phyloP scores from a whole-genome alignment of 179 eudicot species.

The Gypsophila paniculata region DNA sequence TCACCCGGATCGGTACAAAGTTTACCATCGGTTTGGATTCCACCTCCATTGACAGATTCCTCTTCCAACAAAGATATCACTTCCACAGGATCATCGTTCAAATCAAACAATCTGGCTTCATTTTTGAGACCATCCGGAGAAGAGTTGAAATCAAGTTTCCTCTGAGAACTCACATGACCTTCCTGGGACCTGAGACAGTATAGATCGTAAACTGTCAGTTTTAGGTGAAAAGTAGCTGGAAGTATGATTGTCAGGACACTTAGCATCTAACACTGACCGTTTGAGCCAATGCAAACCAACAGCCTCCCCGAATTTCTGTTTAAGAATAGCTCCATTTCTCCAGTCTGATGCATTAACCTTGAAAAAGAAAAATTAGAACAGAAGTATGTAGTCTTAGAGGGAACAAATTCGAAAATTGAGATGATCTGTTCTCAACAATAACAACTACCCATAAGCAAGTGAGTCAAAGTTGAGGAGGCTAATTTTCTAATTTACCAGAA shows the following conservation, averaged over 20 bases:
- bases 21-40: conserved; percentile 24
- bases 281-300: conserved; percentile 73
- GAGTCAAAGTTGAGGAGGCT: not conserved
- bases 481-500: not conserved
- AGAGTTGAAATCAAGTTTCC: conserved; percentile 34
- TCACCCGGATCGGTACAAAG: conserved; percentile 42
- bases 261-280: conserved; percentile 43
- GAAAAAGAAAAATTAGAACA: conserved; percentile 8
- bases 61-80: conserved; percentile 48
- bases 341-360: conserved; percentile 94
- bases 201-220: conserved; percentile 12
- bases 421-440: not conserved
- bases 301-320: conserved; percentile 83
- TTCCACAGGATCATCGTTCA: conserved; percentile 43
- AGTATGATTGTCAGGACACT: not conserved
- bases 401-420: not conserved
- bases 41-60: conserved; percentile 34
- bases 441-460: not conserved
- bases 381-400: not conserved
- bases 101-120: conserved; percentile 23
- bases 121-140: conserved; percentile 24
- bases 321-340: conserved; percentile 79
- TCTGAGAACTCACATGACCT: conserved; percentile 41
- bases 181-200: conserved; percentile 48
- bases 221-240: conserved; percentile 5